These are phyloP conservation scores for Amauroascus niger DNA, from an alignment of 2,329 filamentous ascomycete genomes.

Conservation along the genomic window DNA sequence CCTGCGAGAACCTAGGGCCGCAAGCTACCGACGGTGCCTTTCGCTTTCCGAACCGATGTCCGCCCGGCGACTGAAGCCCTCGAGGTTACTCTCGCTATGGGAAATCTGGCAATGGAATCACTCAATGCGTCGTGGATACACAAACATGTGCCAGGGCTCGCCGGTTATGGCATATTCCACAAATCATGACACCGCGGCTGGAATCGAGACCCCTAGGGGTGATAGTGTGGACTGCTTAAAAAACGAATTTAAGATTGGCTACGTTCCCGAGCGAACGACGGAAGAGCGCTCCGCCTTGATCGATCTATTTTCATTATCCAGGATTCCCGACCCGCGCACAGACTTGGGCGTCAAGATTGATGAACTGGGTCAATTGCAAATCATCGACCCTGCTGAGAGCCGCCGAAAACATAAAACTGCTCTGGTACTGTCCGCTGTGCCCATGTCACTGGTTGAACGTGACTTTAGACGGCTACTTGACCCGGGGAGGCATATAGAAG, in stretches of 20 bases:
- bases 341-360: conserved; percentile 15
- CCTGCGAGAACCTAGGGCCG: too few species aligned
- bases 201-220: not conserved
- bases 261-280: conserved; percentile 10
- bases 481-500: conserved; percentile 13
- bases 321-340: conserved; percentile 15
- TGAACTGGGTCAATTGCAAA: conserved; percentile 12
- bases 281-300: conserved; percentile 10
- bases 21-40: too few species aligned
- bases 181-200: not conserved
- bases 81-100: not conserved
- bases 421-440: conserved; percentile 16
- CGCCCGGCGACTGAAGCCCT: not conserved
- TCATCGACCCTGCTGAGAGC: conserved; percentile 14
- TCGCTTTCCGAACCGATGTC: too few species aligned
- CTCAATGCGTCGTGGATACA: not conserved
- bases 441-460: conserved; percentile 16
- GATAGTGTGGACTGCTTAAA: not conserved
- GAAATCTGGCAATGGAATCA: not conserved
- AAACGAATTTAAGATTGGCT: conserved; percentile 15
- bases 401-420: conserved; percentile 18
- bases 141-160: not conserved
- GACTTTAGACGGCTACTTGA: conserved; percentile 18
- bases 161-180: not conserved
- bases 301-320: conserved; percentile 18